Evolutionary conservation across 306 rosid genomes (phyloP), one percentile per base, ranked within the genome.

Genomic region (Prunus davidiana): DNA sequence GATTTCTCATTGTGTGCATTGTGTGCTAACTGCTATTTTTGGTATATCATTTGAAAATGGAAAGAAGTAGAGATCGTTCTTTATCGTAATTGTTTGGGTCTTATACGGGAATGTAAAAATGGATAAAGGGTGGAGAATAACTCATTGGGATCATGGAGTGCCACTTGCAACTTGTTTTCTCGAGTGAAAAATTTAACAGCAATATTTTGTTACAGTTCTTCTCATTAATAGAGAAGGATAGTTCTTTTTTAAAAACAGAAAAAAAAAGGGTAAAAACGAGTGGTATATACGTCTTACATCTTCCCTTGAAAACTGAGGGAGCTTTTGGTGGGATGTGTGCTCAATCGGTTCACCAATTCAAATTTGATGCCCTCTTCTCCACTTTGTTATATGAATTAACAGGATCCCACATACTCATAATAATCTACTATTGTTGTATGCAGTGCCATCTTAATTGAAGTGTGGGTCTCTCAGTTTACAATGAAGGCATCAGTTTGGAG

Each of bases 391-490:
- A 25, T 34, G 45, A 45, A 9, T 30, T 15, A 27, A 30, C 67
- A 12, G 67, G 18, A 62, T 62, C 15, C 57, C 5, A 62, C 67
- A 1, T 18, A 7, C 27, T 12, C 32, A 14, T 24, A 60, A 24
- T 30, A 8, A 0, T 2, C 13, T 1, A 25, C 41, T 28, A 1
- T 62, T 49, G 16, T 46, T 27, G 28, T 18, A 5, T 74, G 69
- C 78, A 74, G 78, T 74, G 78, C 78, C 78, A 8, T 74, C 78
- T 27, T 74, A 7, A 62, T 27, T 18, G 47, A 47, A 10, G 69
- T 27, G 1, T 43, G 12, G 1, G 14, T 46, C 47, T 24, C 7
- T 7, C 43, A 38, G 43, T 38, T 6, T 38, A 13, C 8, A n/a
- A 27, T 19, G 38, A 18, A 27, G 27, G 46, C 46, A 14, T 25